Evolutionary conservation across 768 basidiomycete genomes (phyloP).

Genomic region (Auriscalpium orientale): DNA sequence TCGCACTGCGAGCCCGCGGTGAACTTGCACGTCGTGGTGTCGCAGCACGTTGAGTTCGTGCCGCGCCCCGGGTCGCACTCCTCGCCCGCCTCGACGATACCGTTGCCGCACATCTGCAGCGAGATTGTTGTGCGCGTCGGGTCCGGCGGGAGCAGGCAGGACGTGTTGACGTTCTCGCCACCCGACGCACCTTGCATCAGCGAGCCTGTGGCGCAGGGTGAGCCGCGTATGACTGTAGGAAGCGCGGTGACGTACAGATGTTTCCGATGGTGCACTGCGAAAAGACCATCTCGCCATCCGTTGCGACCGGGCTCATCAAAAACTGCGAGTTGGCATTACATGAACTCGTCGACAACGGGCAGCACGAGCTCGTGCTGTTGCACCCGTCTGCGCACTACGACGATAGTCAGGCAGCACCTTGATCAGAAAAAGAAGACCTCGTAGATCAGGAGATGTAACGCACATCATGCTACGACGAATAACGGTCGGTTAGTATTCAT

Average conservation of each 20-base stretch:
- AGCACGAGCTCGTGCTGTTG: constrained; percentile 43
- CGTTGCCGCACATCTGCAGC: constrained; percentile 75
- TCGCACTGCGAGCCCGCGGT: constrained; percentile 66
- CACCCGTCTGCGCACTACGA: constrained; percentile 60
- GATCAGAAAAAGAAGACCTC: neutral
- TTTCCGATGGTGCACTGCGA: constrained; percentile 79
- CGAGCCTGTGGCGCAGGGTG: constrained; percentile 38
- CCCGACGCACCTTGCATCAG: constrained; percentile 44
- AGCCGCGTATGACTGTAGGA: constrained; percentile 1
- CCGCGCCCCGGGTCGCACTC: constrained; percentile 79
- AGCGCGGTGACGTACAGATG: constrained; percentile 48
- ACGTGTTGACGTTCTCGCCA: constrained; percentile 41
- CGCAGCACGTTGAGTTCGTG: constrained; percentile 60
- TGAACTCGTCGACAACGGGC: constrained; percentile 49
- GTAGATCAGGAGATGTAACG: constrained; percentile 10
- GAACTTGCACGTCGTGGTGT: constrained; percentile 71
- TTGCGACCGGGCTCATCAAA: constrained; percentile 81
- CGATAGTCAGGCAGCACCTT: constrained; percentile 4
- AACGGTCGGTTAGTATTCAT: neutral
- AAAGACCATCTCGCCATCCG: constrained; percentile 57
- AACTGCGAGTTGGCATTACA: constrained; percentile 64
- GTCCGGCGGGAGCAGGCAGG: constrained; percentile 50
- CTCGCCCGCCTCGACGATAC: constrained; percentile 76
- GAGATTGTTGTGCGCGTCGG: constrained; percentile 46
- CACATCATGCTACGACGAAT: constrained; percentile 45